Evolutionary conservation across 208 protist genomes (phyloP), one percentile per base, ranked within the genome.

Genomic region (Trypanosoma grayi): DNA sequence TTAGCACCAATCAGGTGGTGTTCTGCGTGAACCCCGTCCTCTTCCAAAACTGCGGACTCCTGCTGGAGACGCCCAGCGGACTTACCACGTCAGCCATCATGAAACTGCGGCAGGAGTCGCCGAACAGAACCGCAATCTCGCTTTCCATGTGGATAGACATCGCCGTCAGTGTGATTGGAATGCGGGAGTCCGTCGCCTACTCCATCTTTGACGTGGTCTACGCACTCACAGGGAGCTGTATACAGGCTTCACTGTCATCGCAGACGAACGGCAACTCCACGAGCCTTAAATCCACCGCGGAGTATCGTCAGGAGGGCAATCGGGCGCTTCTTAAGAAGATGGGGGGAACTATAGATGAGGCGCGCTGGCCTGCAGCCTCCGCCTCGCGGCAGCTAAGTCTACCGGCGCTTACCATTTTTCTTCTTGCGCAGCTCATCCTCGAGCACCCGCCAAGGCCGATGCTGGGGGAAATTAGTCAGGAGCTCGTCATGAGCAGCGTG

Each of bases 171-270:
- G 61, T 88, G 16, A 67, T 96, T 8, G 82, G 81, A 9, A 60
- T 96, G 50, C 70, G 65, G 13, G 83, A 85, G 55, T 51, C 70
- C 0, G 79, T 81, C 18, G 87, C 90, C 10, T 87, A 87, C 60
- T 76, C 70, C 34, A 60, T 96, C 13, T 96, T 96, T 60, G 90
- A 96, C 69, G 85, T 94, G 14, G 91, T 92, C 41, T 94, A 87
- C 51, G 85, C 85, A 11, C 50, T 93, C 18, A 92, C 81, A 25
- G 85, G 86, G 7, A 85, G 82, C 55, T 92, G 77, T 67, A 83
- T 93, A 24, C 86, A 92, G 67, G 72, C 66, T 20, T 83, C 72
- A 0, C 1, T 31, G 11, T 69, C 81, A 9, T 75, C 79, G 2
- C 79, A 77, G 46, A 71, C 24, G 51, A 73, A 75, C 20, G 73